Evolutionary conservation across 208 protist genomes (phyloP).

Genomic region (Vickermania ingenoplastis): DNA sequence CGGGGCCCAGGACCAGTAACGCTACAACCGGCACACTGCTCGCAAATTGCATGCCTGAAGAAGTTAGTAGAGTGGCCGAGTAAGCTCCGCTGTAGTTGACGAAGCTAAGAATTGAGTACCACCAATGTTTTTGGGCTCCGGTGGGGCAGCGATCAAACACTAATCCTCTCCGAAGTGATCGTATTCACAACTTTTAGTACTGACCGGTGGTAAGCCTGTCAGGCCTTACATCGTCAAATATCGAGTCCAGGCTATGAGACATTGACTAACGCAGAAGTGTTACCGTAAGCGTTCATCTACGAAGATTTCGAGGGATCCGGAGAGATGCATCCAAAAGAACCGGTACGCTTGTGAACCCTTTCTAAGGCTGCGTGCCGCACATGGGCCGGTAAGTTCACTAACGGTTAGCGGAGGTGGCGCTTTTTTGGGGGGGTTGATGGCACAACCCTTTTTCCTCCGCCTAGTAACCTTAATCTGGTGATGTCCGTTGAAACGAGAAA

Average conservation of each 20-base stretch:
- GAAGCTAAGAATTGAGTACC: constrained; percentile 1
- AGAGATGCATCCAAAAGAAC: not conserved
- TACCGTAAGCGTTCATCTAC: no score
- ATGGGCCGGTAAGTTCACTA: not conserved
- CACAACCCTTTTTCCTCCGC: not conserved
- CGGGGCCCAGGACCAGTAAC: not conserved
- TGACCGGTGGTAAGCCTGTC: no score
- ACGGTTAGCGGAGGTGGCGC: not conserved
- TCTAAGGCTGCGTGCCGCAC: not conserved
- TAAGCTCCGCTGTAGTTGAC: not conserved
- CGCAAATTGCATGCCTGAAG: not conserved
- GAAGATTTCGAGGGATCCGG: no score
- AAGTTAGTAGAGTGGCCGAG: not conserved
- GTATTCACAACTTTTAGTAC: no score
- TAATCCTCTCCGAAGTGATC: no score
- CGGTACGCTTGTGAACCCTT: not conserved
- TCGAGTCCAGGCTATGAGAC: no score
- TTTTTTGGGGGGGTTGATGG: not conserved
- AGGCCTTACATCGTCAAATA: no score
- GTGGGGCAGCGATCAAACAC: not conserved
- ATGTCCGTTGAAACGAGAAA: not conserved
- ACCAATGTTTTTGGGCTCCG: not conserved
- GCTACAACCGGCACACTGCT: not conserved
- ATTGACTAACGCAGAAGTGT: no score
- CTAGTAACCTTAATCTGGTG: not conserved